These are phyloP conservation scores for Serendipita sp. DNA, from an alignment of 768 basidiomycete genomes.

Conservation along the genomic window DNA sequence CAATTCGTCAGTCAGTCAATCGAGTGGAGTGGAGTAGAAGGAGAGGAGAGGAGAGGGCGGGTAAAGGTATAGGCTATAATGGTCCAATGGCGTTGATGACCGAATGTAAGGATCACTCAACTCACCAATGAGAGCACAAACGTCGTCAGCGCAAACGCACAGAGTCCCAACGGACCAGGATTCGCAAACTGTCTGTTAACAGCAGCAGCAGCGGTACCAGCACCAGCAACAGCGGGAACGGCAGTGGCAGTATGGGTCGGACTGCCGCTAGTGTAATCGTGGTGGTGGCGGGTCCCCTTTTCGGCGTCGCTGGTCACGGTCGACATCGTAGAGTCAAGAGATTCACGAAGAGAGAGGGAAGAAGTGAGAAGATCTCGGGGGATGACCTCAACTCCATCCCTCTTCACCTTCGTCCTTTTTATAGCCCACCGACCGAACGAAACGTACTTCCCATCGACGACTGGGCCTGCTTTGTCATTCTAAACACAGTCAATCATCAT, in stretches of 20 bases:
- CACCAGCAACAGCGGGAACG: neutral
- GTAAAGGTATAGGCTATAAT: too few species aligned
- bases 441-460: too few species aligned
- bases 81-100: neutral
- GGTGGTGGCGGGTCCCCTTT: neutral
- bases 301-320: neutral
- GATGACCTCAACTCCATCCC: too few species aligned
- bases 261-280: neutral
- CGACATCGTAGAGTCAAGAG: neutral
- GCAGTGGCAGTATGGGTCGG: neutral
- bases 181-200: neutral
- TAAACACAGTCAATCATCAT: too few species aligned
- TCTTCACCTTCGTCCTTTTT: too few species aligned
- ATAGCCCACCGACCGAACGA: too few species aligned
- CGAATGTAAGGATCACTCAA: neutral
- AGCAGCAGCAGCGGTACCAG: neutral
- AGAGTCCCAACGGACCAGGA: neutral
- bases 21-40: too few species aligned
- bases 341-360: too few species aligned
- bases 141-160: neutral
- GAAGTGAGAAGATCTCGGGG: too few species aligned
- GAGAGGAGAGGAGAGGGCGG: too few species aligned
- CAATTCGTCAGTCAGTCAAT: too few species aligned
- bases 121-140: constrained; percentile 1
- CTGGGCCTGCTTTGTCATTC: too few species aligned